Conservation (phyloP, 352 stramenopile genomes). For the Globisporangium cystogenes region DNA sequence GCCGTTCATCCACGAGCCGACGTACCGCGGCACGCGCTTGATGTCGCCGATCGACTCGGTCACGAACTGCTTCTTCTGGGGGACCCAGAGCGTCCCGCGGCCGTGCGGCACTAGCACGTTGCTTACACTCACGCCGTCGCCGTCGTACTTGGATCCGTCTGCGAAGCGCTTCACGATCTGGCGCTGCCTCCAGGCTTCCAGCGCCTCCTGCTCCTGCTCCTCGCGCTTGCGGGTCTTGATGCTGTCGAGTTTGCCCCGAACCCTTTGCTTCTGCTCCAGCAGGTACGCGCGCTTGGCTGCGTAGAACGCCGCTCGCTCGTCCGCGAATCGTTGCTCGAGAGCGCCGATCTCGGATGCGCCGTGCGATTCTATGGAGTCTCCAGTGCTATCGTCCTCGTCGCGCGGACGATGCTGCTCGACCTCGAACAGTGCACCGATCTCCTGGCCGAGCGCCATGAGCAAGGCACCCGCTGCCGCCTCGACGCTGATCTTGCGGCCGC, state of each 20-base stretch:
- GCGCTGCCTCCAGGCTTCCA: conserved; percentile 31
- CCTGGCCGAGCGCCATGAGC: conserved; percentile 37
- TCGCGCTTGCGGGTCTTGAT: conserved; percentile 24
- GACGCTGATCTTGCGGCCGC: conserved; percentile 18
- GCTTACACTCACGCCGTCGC: conserved; percentile 36
- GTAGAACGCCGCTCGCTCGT: conserved; percentile 42
- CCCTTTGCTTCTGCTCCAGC: conserved; percentile 30
- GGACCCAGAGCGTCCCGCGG: conserved; percentile 52
- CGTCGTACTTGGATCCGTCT: conserved; percentile 67
- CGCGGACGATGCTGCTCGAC: conserved; percentile 24
- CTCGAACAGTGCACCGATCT: conserved; percentile 36
- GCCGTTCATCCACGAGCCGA: conserved; percentile 47
- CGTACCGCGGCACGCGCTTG: conserved; percentile 41
- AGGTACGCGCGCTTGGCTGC: conserved; percentile 41
- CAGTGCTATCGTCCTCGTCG: neutral
- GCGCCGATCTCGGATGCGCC: conserved; percentile 1
- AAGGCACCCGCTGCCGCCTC: conserved; percentile 45
- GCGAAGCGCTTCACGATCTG: conserved; percentile 62
- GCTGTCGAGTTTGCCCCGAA: conserved; percentile 24
- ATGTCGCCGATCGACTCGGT: conserved; percentile 26
- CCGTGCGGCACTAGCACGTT: conserved; percentile 46
- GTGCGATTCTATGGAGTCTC: too few relatives aligned
- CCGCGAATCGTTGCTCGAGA: conserved; percentile 33
- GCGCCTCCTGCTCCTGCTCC: conserved; percentile 22
- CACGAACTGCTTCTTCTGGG: conserved; percentile 21